Percentiles rank a stretch among this genome's conserved stretches.
Conservation (phyloP, 2,329 filamentous ascomycete species). For the Bretziella fagacearum region DNA sequence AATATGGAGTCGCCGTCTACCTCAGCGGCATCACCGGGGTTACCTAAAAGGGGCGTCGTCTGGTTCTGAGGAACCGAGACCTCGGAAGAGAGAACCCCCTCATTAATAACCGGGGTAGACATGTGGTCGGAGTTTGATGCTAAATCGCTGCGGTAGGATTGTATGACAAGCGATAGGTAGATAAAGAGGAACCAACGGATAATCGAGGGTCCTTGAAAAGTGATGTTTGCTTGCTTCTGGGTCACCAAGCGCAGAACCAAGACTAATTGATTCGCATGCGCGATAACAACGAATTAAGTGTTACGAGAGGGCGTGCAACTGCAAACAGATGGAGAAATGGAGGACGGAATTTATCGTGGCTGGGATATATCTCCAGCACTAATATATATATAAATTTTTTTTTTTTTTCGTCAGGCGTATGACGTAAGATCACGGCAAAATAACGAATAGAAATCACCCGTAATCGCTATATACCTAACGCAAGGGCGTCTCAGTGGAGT, state of each 20-base stretch:
- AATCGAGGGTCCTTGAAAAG: not conserved
- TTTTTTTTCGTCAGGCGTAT: not conserved
- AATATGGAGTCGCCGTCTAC: slow-evolving; percentile 43
- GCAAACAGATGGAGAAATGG: no score
- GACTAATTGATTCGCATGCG: no score
- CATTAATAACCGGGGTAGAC: not conserved
- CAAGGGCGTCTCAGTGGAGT: not conserved
- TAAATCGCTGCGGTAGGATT: not conserved
- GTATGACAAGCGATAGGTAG: not conserved
- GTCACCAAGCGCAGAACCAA: no score
- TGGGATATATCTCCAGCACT: no score
- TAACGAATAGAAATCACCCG: slow-evolving; percentile 4
- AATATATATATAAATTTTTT: not conserved
- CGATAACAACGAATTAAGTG: no score
- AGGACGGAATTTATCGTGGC: no score
- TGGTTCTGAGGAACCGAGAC: slow-evolving; percentile 20
- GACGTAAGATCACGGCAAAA: not conserved
- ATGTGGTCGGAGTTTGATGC: not conserved
- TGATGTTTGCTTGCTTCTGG: not conserved
- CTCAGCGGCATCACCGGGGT: slow-evolving; percentile 58
- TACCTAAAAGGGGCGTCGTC: slow-evolving; percentile 30
- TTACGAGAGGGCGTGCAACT: no score
- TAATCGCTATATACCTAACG: not conserved
- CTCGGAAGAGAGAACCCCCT: not conserved
- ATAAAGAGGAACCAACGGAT: not conserved